Evolutionary conservation across 2,329 filamentous ascomycete genomes (phyloP).

Genomic region (Colletotrichum eleusines): DNA sequence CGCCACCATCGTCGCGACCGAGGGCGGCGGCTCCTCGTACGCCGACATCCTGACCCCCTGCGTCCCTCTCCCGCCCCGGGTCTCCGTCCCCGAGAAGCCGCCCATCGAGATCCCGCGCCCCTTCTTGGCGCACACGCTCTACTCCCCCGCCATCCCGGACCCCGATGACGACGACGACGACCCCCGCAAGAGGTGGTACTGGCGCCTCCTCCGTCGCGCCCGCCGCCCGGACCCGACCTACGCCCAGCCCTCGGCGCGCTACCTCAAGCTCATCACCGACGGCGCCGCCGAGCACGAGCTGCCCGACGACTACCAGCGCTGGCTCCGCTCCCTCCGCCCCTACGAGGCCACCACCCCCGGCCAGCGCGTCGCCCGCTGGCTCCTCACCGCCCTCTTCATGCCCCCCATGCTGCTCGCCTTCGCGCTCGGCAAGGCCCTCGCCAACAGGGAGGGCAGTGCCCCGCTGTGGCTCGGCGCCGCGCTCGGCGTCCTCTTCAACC

Average conservation of each 20-base stretch:
- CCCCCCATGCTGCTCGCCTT: constrained; percentile 45
- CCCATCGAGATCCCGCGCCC: constrained; percentile 64
- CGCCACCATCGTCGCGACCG: constrained; percentile 86
- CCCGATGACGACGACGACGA: constrained; percentile 47
- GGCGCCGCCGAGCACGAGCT: constrained; percentile 86
- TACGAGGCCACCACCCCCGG: constrained; percentile 76
- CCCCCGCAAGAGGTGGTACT: constrained; percentile 57
- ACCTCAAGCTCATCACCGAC: constrained; percentile 82
- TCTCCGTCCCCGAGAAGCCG: constrained; percentile 74
- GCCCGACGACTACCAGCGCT: constrained; percentile 81
- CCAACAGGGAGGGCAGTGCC: constrained; percentile 74
- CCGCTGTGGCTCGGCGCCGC: constrained; percentile 74
- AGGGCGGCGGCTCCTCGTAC: constrained; percentile 90
- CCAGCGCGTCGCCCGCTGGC: constrained; percentile 76
- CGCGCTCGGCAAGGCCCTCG: constrained; percentile 58
- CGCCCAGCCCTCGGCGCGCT: constrained; percentile 86
- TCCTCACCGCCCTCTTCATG: constrained; percentile 60
- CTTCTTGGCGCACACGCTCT: constrained; percentile 89
- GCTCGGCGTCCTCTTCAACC: constrained; percentile 65
- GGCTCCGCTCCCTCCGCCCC: constrained; percentile 75
- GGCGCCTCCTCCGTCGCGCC: constrained; percentile 58
- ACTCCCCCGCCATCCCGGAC: constrained; percentile 69
- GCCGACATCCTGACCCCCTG: constrained; percentile 85
- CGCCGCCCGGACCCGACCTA: constrained; percentile 76
- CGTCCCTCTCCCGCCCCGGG: constrained; percentile 71